Evolutionary conservation across 805 yeast species (phyloP).

Genomic region (Kodamaea leandrae): DNA sequence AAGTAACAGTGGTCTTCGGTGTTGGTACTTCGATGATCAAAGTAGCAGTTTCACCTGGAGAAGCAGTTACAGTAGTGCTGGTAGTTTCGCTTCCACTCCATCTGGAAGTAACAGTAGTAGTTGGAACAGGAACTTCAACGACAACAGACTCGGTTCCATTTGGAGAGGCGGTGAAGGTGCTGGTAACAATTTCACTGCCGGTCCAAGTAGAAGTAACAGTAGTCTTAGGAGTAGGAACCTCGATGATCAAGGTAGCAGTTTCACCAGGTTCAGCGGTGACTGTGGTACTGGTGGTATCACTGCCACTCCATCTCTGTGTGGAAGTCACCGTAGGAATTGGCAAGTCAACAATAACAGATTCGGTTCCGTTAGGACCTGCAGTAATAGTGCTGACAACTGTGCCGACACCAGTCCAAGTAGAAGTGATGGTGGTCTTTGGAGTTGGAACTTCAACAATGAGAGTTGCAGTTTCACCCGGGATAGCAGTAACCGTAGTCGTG

Average conservation of each 20-base stretch:
- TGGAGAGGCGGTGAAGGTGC: conserved; percentile 1
- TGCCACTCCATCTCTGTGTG: background rate
- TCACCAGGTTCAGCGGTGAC: conserved; percentile 5
- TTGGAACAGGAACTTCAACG: conserved; percentile 10
- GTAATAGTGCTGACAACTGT: conserved; percentile 1
- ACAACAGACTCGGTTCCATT: conserved; percentile 7
- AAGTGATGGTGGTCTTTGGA: conserved; percentile 8
- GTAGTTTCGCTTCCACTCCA: conserved; percentile 8
- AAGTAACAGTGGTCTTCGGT: conserved; percentile 13
- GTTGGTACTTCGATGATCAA: conserved; percentile 14
- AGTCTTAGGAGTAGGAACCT: conserved; percentile 9
- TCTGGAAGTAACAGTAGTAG: conserved; percentile 7
- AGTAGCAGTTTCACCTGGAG: conserved; percentile 13
- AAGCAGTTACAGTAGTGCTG: conserved; percentile 8
- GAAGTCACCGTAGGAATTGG: conserved; percentile 3
- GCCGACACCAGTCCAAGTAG: conserved; percentile 7
- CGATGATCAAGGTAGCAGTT: conserved; percentile 8
- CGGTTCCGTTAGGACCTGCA: conserved; percentile 10
- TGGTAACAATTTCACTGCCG: background rate
- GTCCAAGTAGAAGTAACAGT: conserved; percentile 5
- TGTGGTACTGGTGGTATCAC: background rate
- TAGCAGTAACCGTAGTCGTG: conserved; percentile 8
- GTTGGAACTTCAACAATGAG: conserved; percentile 15
- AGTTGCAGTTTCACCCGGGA: conserved; percentile 12
- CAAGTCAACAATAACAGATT: conserved; percentile 11